phyloP scores from a whole-genome alignment of 768 basidiomycete species.

The Boletus bicolor region DNA sequence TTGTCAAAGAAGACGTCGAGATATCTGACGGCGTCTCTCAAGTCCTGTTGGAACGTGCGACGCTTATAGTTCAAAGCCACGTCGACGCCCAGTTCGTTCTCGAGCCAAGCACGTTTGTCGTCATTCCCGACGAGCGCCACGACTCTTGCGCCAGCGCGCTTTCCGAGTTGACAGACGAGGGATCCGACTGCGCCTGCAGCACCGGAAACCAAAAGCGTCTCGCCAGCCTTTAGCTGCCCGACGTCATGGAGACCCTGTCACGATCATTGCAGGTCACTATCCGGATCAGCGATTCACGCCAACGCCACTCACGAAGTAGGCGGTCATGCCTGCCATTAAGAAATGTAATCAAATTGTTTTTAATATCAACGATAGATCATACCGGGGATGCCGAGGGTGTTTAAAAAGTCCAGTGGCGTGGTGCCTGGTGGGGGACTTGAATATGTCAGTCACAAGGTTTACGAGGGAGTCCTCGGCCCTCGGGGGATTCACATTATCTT shows the following conservation, averaged over 20 bases:
- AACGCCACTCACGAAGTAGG: constrained; percentile 68
- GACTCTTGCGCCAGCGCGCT: constrained; percentile 74
- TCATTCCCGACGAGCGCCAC: constrained; percentile 82
- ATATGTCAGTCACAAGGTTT: background rate
- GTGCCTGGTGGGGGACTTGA: constrained; percentile 57
- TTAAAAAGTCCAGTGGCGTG: constrained; percentile 73
- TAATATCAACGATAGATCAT: constrained; percentile 12
- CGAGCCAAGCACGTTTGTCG: constrained; percentile 87
- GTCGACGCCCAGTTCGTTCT: constrained; percentile 78
- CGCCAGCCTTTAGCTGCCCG: constrained; percentile 76
- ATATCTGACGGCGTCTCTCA: constrained; percentile 68
- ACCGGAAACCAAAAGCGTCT: constrained; percentile 82
- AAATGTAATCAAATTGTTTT: background rate
- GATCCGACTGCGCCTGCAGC: constrained; percentile 92
- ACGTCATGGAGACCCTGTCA: constrained; percentile 77
- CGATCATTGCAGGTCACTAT: background rate
- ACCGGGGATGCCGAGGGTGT: constrained; percentile 76
- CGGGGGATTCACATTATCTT: constrained; percentile 52
- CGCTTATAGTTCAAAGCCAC: constrained; percentile 87
- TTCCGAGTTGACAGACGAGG: constrained; percentile 80
- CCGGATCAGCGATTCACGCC: background rate
- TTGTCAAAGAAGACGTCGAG: constrained; percentile 88
- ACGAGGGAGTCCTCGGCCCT: background rate
- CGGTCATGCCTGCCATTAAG: constrained; percentile 65
- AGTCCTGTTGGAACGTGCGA: constrained; percentile 62